Evolutionary conservation across 1,284 basidiomycete species (phyloP), one percentile per base, ranked within the genome.

Genomic region (Caloboletus inedulis): DNA sequence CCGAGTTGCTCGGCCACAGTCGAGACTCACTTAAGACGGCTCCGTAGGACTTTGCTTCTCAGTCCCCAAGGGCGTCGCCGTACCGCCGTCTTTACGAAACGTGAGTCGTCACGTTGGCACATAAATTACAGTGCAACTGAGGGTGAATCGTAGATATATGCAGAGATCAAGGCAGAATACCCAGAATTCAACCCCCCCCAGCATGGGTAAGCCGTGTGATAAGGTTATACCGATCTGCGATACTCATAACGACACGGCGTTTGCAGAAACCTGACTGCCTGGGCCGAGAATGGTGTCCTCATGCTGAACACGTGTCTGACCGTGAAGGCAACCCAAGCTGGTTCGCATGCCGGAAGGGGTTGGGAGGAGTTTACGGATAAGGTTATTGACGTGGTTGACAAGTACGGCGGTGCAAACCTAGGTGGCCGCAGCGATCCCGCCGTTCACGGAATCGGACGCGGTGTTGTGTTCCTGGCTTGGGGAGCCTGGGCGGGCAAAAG

Each of bases 271-370:
- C 77, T 98, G 41, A 83, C 83, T 10, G 73, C 79, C 21, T 95
- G 93, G 90, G 93, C 94, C 1, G 78, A 84, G 56, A 87, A 89
- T 58, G 95, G 95, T 36, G 94, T 98, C 33, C 76, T 98, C 46
- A 80, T 98, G 65, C 81, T 98, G 48, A 98, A 98, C 73, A 91
- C 94, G 3, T 90, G 87, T 56, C 77, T 98, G 31, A 95, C 93
- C 1, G 93, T 96, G 29, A 80, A 82, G 51, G 87, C 88, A 2
- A 78, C 80, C 53, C 64, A 81, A 54, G 84, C 94, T 3, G 89
- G 83, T 35, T 94, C 93, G 44, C 95, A 98, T 70, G 81, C 87
- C 34, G 81, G 82, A 58, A 84, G 80, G 66, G 95, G 95, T 47
- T 93, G 90, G 90, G 94, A 98, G 68, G 73, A 80, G 42, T 95